These are phyloP conservation scores for Leucocoprinus leucothites DNA, from an alignment of 768 basidiomycete species.

Conservation along the genomic window DNA sequence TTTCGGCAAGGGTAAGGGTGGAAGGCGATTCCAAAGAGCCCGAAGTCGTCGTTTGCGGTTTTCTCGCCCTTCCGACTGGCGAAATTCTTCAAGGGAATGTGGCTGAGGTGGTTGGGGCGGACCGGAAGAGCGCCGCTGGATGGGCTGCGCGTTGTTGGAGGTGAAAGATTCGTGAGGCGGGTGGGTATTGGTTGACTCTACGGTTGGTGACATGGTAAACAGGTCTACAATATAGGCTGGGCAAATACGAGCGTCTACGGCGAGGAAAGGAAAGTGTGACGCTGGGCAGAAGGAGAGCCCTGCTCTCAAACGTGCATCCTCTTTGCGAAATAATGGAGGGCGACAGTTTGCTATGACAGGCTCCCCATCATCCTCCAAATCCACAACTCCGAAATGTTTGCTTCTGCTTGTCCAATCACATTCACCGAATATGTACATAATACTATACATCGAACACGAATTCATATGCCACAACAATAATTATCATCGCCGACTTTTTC, in stretches of 20 bases:
- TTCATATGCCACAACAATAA: slow-evolving; percentile 8
- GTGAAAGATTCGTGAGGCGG: neutral
- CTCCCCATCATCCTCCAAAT: neutral
- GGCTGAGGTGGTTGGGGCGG: slow-evolving; percentile 48
- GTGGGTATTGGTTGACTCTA: slow-evolving; percentile 5
- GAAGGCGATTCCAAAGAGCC: slow-evolving; percentile 62
- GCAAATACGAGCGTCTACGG: too few relatives aligned
- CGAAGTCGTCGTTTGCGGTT: slow-evolving; percentile 57
- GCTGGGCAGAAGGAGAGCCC: slow-evolving; percentile 22
- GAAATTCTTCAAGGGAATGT: slow-evolving; percentile 60
- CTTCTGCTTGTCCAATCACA: slow-evolving; percentile 8
- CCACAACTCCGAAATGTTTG: slow-evolving; percentile 4
- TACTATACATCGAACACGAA: neutral
- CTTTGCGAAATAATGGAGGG: slow-evolving; percentile 15
- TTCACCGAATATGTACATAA: neutral
- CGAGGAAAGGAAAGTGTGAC: too few relatives aligned
- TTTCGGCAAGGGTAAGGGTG: slow-evolving; percentile 22
- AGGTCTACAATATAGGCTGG: slow-evolving; percentile 6
- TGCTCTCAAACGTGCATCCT: slow-evolving; percentile 36
- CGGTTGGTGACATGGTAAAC: slow-evolving; percentile 10
- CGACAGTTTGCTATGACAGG: neutral
- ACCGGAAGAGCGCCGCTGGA: slow-evolving; percentile 37
- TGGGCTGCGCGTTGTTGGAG: neutral
- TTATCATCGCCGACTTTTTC: neutral
- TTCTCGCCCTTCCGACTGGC: slow-evolving; percentile 58